These are phyloP conservation scores for Alternaria sp. DNA, from an alignment of 2,329 filamentous ascomycete species.

Conservation along the genomic window DNA sequence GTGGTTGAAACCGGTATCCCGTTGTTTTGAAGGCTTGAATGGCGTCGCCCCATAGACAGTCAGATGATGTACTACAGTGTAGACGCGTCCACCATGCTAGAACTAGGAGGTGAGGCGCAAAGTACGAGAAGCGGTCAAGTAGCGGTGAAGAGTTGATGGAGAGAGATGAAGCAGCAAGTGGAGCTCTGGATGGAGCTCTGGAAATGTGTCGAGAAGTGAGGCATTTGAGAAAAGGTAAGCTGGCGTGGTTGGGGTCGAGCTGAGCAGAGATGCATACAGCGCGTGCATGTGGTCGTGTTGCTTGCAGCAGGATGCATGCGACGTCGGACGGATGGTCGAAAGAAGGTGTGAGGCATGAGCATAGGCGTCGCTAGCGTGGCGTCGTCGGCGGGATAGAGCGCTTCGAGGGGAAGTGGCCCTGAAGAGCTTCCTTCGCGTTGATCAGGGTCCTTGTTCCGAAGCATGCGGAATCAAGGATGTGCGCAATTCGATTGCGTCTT, in stretches of 20 bases:
- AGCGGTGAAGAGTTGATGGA: slow-evolving; percentile 21
- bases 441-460: slow-evolving; percentile 19
- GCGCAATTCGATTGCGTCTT: slow-evolving; percentile 11
- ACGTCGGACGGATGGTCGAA: slow-evolving; percentile 15
- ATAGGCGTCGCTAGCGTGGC: slow-evolving; percentile 9
- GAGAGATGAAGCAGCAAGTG: slow-evolving; percentile 6
- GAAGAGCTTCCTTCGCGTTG: not conserved
- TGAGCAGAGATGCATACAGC: slow-evolving; percentile 2
- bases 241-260: not conserved
- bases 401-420: slow-evolving; percentile 1
- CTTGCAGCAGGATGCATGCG: slow-evolving; percentile 15
- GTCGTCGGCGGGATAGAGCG: slow-evolving; percentile 20
- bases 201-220: slow-evolving; percentile 1
- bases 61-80: slow-evolving; percentile 40
- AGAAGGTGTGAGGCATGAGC: slow-evolving; percentile 1
- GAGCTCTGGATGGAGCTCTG: not conserved
- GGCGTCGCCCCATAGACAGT: slow-evolving; percentile 26
- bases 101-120: slow-evolving; percentile 8
- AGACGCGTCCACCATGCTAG: slow-evolving; percentile 16
- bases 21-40: slow-evolving; percentile 21
- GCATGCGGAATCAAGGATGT: not conserved
- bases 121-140: slow-evolving; percentile 35
- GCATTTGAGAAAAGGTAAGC: slow-evolving; percentile 5
- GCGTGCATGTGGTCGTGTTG: slow-evolving; percentile 24
- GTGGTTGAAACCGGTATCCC: slow-evolving; percentile 30